Percentiles rank a stretch among this genome's conserved stretches.
These are phyloP conservation scores for Fusarium chuoi DNA, from an alignment of 2,329 filamentous ascomycete genomes.

Conservation along the genomic window DNA sequence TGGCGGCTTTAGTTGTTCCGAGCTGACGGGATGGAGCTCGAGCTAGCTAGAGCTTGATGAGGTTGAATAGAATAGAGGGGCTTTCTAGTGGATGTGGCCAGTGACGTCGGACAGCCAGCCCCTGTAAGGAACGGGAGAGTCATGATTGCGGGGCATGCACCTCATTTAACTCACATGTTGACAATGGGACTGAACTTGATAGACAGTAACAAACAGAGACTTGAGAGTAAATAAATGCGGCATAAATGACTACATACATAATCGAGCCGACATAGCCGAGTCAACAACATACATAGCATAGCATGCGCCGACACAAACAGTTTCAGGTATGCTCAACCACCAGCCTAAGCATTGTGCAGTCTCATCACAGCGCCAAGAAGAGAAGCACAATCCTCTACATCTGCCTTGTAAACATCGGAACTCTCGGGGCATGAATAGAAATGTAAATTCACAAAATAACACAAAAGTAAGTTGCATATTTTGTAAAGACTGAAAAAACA, in stretches of 20 bases:
- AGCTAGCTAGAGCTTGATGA: not conserved
- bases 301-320: not conserved
- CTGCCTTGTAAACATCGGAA: not conserved
- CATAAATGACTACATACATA: not conserved
- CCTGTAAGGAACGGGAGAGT: not conserved
- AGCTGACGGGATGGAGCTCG: not conserved
- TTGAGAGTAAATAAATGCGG: not conserved
- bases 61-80: not conserved
- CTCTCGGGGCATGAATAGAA: not conserved
- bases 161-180: not conserved
- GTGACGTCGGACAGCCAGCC: conserved; percentile 21
- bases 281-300: not conserved
- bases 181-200: not conserved
- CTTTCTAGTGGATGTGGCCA: not conserved
- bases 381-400: not conserved
- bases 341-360: not conserved
- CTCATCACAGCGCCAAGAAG: not conserved
- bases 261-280: not conserved
- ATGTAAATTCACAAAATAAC: not conserved
- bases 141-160: conserved; percentile 24
- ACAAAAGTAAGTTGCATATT: not conserved
- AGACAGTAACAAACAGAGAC: not conserved
- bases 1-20: conserved; percentile 3
- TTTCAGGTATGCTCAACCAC: not conserved
- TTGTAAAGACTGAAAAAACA: not conserved